These are phyloP conservation scores for Candida schatavii DNA, from an alignment of 805 yeast genomes.

Conservation along the genomic window DNA sequence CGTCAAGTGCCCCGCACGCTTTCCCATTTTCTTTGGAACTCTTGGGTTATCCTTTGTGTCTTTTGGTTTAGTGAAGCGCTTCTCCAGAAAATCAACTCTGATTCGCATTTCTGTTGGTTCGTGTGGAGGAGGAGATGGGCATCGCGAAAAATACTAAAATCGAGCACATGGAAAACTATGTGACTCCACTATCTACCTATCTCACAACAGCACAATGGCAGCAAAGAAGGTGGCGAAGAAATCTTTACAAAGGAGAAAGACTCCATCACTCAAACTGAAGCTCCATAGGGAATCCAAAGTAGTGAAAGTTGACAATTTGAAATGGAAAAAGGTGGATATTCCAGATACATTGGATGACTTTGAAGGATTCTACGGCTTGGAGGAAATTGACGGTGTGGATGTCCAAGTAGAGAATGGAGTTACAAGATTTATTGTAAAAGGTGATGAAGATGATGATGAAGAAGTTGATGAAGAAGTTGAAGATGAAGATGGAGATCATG, in stretches of 20 bases:
- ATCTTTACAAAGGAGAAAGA: slow-evolving; percentile 5
- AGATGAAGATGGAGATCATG: slow-evolving; percentile 15
- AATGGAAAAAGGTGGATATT: slow-evolving; percentile 80
- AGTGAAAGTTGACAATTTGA: slow-evolving; percentile 49
- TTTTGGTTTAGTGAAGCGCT: background rate
- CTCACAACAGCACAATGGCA: slow-evolving; percentile 4
- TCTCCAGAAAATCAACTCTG: too few relatives aligned
- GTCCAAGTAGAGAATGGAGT: slow-evolving; percentile 71
- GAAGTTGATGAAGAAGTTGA: slow-evolving; percentile 17
- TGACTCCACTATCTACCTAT: too few relatives aligned
- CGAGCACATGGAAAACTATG: background rate
- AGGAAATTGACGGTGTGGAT: slow-evolving; percentile 91
- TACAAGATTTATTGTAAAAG: slow-evolving; percentile 49
- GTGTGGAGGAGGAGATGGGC: too few relatives aligned
- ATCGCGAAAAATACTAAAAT: slow-evolving; percentile 2
- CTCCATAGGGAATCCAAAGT: slow-evolving; percentile 31
- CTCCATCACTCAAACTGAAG: slow-evolving; percentile 30
- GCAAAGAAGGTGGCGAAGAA: slow-evolving; percentile 3
- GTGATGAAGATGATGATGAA: slow-evolving; percentile 26
- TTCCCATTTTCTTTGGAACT: slow-evolving; percentile 14
- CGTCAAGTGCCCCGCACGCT: slow-evolving; percentile 22
- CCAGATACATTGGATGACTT: slow-evolving; percentile 84
- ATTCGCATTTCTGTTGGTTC: too few relatives aligned
- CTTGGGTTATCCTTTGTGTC: too few relatives aligned
- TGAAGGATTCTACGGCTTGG: slow-evolving; percentile 89